These are phyloP conservation scores for Botrytis deweyae DNA, from an alignment of 2,329 filamentous ascomycete species.

Conservation along the genomic window DNA sequence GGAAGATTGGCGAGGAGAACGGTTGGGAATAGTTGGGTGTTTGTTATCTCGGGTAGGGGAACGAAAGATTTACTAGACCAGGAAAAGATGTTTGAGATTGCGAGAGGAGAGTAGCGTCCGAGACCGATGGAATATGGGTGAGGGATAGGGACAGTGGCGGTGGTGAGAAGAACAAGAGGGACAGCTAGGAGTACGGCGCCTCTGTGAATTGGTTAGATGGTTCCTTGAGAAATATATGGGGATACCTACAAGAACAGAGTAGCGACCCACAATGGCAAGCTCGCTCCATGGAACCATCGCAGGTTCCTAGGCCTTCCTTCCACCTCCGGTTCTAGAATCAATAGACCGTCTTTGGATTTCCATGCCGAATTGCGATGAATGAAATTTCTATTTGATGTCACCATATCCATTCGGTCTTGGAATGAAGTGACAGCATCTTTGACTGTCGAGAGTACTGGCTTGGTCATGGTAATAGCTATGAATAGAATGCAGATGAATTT, in stretches of 20 bases:
- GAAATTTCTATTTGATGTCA: slow-evolving; percentile 32
- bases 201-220: not conserved
- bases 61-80: slow-evolving; percentile 9
- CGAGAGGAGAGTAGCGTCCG: slow-evolving; percentile 1
- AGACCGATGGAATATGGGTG: not conserved
- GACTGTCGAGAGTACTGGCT: slow-evolving; percentile 37
- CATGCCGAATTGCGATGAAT: slow-evolving; percentile 32
- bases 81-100: not conserved
- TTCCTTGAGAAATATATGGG: fast-evolving
- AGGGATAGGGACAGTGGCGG: slow-evolving; percentile 12
- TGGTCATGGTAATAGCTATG: slow-evolving; percentile 25
- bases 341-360: slow-evolving; percentile 21
- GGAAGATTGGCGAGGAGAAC: slow-evolving; percentile 47
- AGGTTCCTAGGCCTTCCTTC: slow-evolving; percentile 7
- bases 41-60: slow-evolving; percentile 1
- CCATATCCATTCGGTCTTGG: slow-evolving; percentile 37
- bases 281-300: slow-evolving; percentile 29
- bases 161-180: slow-evolving; percentile 14
- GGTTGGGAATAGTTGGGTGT: slow-evolving; percentile 22
- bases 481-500: slow-evolving; percentile 4
- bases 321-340: slow-evolving; percentile 8
- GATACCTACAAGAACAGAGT: slow-evolving; percentile 23
- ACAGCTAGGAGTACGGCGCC: not conserved
- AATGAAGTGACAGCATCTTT: slow-evolving; percentile 44
- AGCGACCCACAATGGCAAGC: slow-evolving; percentile 20